Percentiles rank a stretch among this genome's conserved stretches.
phyloP scores from a whole-genome alignment of 2,329 filamentous ascomycete genomes.

The Neurospora crassa region DNA sequence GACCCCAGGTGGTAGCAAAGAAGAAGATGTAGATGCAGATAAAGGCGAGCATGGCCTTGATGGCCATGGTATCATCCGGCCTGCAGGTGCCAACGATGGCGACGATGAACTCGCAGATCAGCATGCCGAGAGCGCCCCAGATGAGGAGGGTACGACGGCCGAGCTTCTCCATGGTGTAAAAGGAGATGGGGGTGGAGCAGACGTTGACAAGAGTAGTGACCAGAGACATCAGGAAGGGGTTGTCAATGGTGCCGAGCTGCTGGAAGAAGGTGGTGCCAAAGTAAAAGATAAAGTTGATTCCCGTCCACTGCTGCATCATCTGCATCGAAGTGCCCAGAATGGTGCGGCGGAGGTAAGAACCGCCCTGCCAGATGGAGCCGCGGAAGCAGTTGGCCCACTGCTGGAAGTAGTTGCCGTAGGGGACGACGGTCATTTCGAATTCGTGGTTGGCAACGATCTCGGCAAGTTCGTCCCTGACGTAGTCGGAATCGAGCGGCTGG shows the following conservation, averaged over 20 bases:
- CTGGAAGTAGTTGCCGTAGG: conserved; percentile 42
- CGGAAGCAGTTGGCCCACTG: conserved; percentile 51
- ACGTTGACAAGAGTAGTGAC: conserved; percentile 69
- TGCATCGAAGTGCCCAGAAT: conserved; percentile 46
- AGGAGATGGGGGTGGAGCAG: conserved; percentile 60
- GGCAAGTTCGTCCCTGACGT: conserved; percentile 58
- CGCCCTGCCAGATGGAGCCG: conserved; percentile 42
- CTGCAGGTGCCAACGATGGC: conserved; percentile 45
- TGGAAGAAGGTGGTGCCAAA: conserved; percentile 63
- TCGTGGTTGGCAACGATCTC: conserved; percentile 68
- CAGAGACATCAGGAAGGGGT: conserved; percentile 62
- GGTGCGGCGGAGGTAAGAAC: conserved; percentile 47
- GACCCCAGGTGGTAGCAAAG: conserved; percentile 70
- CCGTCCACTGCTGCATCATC: conserved; percentile 55
- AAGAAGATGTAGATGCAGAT: conserved; percentile 73
- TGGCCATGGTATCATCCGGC: conserved; percentile 30
- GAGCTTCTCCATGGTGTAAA: conserved; percentile 60
- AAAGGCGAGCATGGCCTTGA: conserved; percentile 55
- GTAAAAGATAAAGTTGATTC: conserved; percentile 66
- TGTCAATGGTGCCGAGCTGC: conserved; percentile 50
- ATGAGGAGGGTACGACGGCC: conserved; percentile 62
- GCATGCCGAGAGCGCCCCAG: conserved; percentile 60
- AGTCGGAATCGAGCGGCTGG: conserved; percentile 53
- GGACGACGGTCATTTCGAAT: conserved; percentile 52
- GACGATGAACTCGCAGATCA: conserved; percentile 61